phyloP scores from a whole-genome alignment of 495 filamentous ascomycete species.

The Neurospora cerealis region DNA sequence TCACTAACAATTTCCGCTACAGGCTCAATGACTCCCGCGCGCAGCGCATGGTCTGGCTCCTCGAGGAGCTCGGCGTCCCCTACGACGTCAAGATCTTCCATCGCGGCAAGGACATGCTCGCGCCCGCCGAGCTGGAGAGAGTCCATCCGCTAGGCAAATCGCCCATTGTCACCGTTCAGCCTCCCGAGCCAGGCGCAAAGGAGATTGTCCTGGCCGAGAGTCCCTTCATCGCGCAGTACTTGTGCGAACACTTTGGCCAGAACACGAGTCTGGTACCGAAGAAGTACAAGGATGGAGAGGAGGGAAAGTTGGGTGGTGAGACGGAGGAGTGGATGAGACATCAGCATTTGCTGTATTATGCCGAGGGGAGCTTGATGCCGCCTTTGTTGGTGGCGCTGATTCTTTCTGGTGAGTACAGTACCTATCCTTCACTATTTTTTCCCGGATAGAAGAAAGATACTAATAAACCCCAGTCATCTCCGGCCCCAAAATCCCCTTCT shows the following conservation, averaged over 20 bases:
- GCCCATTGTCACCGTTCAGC: constrained; percentile 54
- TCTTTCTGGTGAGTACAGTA: constrained; percentile 10
- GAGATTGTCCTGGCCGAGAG: constrained; percentile 69
- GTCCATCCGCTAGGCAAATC: constrained; percentile 82
- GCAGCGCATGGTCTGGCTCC: constrained; percentile 80
- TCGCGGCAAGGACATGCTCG: constrained; percentile 46
- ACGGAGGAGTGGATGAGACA: constrained; percentile 67
- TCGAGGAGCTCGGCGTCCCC: constrained; percentile 70
- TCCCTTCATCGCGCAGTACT: constrained; percentile 68
- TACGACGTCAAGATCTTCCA: constrained; percentile 72
- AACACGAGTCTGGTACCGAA: constrained; percentile 47
- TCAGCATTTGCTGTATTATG: constrained; percentile 73
- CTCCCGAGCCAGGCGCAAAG: constrained; percentile 15
- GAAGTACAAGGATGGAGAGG: constrained; percentile 47
- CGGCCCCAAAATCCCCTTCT: constrained; percentile 64
- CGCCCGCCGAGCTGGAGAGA: constrained; percentile 61
- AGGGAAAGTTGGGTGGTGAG: constrained; percentile 52
- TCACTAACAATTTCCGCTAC: not conserved
- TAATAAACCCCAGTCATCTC: constrained; percentile 32
- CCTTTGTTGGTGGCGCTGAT: constrained; percentile 9
- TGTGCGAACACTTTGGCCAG: constrained; percentile 57
- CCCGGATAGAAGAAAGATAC: not conserved
- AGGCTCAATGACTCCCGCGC: constrained; percentile 73
- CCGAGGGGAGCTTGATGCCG: constrained; percentile 43
- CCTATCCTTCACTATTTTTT: not conserved